phyloP scores from a whole-genome alignment of 345 rosid species.

The Pugionium cornutum region DNA sequence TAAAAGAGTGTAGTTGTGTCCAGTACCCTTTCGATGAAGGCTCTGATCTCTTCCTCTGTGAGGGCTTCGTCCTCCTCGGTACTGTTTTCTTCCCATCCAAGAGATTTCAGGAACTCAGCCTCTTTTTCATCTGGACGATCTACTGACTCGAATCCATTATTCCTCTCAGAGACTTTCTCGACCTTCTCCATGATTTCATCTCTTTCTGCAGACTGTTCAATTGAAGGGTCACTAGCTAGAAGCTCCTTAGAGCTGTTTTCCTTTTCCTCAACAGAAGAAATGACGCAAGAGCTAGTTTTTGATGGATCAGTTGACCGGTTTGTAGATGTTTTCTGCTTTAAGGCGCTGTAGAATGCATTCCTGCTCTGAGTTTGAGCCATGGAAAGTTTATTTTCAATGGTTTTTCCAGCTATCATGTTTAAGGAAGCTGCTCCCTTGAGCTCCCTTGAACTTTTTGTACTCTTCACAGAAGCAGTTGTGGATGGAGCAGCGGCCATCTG shows the following conservation, averaged over 20 bases:
- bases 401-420: conserved; percentile 46
- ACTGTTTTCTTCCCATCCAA: conserved; percentile 86
- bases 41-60: conserved; percentile 85
- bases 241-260: conserved; percentile 47
- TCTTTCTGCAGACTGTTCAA: conserved; percentile 44
- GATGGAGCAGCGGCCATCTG: conserved; percentile 49
- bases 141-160: conserved; percentile 29
- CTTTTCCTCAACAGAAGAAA: conserved; percentile 40
- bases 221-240: conserved; percentile 43
- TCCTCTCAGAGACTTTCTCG: conserved; percentile 48
- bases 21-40: conserved; percentile 64
- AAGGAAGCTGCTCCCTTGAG: conserved; percentile 42
- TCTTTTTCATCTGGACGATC: conserved; percentile 63
- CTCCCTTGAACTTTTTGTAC: conserved; percentile 52
- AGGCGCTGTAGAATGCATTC: conserved; percentile 64
- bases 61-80: conserved; percentile 69
- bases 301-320: conserved; percentile 41
- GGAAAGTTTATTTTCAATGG: conserved; percentile 62
- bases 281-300: conserved; percentile 36
- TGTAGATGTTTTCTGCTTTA: conserved; percentile 64
- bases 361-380: conserved; percentile 71
- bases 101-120: conserved; percentile 81
- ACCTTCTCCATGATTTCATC: conserved; percentile 36
- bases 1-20: conserved; percentile 8
- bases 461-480: conserved; percentile 47